Base-by-base conservation (phyloP, 768 basidiomycete genomes). In the Boletus rex-veris region DNA sequence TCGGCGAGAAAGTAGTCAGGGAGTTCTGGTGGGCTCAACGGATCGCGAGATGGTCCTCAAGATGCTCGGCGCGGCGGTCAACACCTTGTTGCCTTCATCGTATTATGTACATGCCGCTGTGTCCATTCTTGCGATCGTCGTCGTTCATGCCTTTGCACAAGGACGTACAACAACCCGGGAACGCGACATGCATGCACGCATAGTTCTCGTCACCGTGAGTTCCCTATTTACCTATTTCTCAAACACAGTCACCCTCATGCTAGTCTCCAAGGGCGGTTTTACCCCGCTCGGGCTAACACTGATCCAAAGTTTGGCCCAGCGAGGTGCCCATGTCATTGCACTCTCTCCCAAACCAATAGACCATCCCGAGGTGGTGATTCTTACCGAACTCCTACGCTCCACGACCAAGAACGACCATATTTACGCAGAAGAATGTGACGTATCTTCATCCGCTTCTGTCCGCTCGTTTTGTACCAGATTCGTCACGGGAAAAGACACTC, bases 281-380 rank as follows among this genome's bases (percentile, higher is more conserved):
- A 86, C 88, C 3, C 82, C 90, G 3, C 68, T 84, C 8, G 90
- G 90, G 3, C 66, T 91, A 10, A 86, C 84, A 0, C 63, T 91
- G 1, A 67, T 91, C 7, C 82, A 86, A 51, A 72, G 72, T 3
- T 71, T 94, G 9, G 90, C 92, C 1, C 70, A 79, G 45, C 80
- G 86, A 41, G 91, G 92, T 12, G 89, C 90, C 16, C 88, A 90
- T 58, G 71, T 93, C 53, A 87, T 94, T 41, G 86, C 86, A 1
- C 80, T 93, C 19, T 79, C 86, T 0, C 76, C 81, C 0, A 76
- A 82, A 40, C 78, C 84, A 2, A 73, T 87, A 19, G 66, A 79
- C 30, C 62, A 64, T 10, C 69, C 74, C 8, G 67, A 79, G 24
- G 77, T 85, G 3, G 71, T 79, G n/a, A 76, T 85, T 42, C 74